phyloP scores from a whole-genome alignment of 2,329 filamentous ascomycete species.

The Lasiodiplodia sp. region DNA sequence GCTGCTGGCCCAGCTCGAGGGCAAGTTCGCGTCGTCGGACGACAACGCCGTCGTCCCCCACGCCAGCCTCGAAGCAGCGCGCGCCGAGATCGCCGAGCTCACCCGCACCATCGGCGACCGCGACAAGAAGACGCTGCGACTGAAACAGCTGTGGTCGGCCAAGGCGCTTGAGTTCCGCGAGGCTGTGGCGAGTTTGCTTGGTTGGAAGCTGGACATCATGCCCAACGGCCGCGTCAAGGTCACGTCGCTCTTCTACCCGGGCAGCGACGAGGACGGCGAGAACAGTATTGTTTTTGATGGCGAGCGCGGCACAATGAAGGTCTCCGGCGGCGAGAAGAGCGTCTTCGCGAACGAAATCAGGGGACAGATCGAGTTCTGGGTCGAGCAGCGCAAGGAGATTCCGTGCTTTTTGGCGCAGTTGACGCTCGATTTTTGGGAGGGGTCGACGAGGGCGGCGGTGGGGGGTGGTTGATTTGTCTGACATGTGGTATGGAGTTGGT shows the following conservation, averaged over 20 bases:
- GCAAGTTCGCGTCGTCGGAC: constrained; percentile 39
- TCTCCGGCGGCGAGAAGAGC: constrained; percentile 86
- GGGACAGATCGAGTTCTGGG: constrained; percentile 93
- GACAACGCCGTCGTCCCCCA: constrained; percentile 70
- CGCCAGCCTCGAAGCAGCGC: constrained; percentile 76
- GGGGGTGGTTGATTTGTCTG: too few species aligned
- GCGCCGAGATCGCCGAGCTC: constrained; percentile 74
- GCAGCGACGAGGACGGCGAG: constrained; percentile 68
- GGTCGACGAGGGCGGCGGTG: constrained; percentile 47
- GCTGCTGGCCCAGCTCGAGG: constrained; percentile 74
- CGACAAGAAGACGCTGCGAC: constrained; percentile 82
- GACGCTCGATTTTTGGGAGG: constrained; percentile 91
- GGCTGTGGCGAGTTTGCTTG: constrained; percentile 87
- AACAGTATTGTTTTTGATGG: constrained; percentile 83
- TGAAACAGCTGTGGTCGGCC: constrained; percentile 90
- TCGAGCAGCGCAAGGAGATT: constrained; percentile 90
- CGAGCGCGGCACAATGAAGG: constrained; percentile 97
- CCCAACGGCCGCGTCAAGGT: constrained; percentile 97
- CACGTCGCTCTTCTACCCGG: constrained; percentile 82
- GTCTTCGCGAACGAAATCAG: constrained; percentile 85
- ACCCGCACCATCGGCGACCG: constrained; percentile 61
- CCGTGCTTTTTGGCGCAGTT: constrained; percentile 90
- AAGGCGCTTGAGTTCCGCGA: constrained; percentile 96
- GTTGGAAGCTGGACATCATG: constrained; percentile 95
- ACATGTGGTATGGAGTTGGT: neutral